Conservation (phyloP, 2,329 filamentous ascomycete species). For the Didymella pomorum region DNA sequence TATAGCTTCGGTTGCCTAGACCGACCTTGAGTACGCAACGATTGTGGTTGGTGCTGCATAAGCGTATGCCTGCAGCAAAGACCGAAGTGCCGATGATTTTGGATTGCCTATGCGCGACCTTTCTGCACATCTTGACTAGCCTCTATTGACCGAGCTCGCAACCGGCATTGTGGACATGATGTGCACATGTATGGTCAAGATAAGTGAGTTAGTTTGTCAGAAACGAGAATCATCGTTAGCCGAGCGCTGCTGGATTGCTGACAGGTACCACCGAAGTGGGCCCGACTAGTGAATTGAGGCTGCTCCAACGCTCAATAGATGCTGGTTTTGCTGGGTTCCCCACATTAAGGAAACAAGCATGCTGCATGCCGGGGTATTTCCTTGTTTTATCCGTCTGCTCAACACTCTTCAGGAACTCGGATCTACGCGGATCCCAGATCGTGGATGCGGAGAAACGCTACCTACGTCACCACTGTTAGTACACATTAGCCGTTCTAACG, state of each 20-base stretch:
- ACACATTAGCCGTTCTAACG: background rate
- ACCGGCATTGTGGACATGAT: too few species aligned
- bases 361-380: background rate
- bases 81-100: background rate
- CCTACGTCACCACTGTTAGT: background rate
- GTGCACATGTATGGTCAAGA: background rate
- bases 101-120: background rate
- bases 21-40: background rate
- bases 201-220: background rate
- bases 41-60: background rate
- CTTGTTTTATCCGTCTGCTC: background rate
- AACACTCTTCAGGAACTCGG: background rate
- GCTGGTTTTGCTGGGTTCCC: background rate
- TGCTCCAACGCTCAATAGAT: background rate
- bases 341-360: background rate
- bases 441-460: background rate
- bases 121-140: background rate
- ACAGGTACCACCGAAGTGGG: background rate
- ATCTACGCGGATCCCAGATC: background rate
- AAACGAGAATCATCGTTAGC: background rate
- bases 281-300: background rate
- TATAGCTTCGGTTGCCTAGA: background rate
- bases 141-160: background rate
- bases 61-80: conserved; percentile 2
- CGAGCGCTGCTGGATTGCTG: background rate